Conservation (phyloP, 257 asterid species). For the Cinchona pubescens region DNA sequence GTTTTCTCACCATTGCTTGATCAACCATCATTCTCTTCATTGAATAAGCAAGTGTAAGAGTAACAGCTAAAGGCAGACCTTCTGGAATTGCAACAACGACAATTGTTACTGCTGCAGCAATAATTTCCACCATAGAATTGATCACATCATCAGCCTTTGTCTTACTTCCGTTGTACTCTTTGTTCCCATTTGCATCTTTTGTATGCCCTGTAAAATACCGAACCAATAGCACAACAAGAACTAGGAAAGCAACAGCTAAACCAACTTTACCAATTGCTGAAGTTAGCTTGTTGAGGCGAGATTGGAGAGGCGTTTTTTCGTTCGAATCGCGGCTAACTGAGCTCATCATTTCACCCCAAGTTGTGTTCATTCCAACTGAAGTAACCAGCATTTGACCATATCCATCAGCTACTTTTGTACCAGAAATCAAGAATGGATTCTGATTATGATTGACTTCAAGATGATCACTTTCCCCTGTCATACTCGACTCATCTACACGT, state of each 20-base stretch:
- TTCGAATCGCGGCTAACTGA: slow-evolving; percentile 25
- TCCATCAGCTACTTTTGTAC: slow-evolving; percentile 41
- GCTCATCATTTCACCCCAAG: slow-evolving; percentile 59
- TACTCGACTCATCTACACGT: slow-evolving; percentile 36
- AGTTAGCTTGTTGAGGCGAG: slow-evolving; percentile 40
- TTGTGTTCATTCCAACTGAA: slow-evolving; percentile 40
- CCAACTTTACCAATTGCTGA: slow-evolving; percentile 47
- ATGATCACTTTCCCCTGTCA: slow-evolving; percentile 47
- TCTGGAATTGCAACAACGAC: slow-evolving; percentile 57
- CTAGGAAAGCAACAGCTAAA: slow-evolving; percentile 39
- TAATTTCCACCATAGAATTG: slow-evolving; percentile 39
- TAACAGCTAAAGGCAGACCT: slow-evolving; percentile 53
- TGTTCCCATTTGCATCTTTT: slow-evolving; percentile 27
- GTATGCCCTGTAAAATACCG: slow-evolving; percentile 49
- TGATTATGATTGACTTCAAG: slow-evolving; percentile 22
- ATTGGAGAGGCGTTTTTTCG: slow-evolving; percentile 50
- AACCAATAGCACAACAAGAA: slow-evolving; percentile 39
- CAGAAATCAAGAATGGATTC: slow-evolving; percentile 44
- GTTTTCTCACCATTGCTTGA: slow-evolving; percentile 53
- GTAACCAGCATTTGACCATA: slow-evolving; percentile 44
- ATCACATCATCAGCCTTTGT: slow-evolving; percentile 37
- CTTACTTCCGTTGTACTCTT: slow-evolving; percentile 30
- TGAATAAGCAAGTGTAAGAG: slow-evolving; percentile 51
- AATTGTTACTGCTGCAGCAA: slow-evolving; percentile 46
- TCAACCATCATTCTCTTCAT: slow-evolving; percentile 61